These are phyloP conservation scores for Blastobotrys illinoisensis DNA, from an alignment of 1,139 yeast genomes.

Conservation along the genomic window DNA sequence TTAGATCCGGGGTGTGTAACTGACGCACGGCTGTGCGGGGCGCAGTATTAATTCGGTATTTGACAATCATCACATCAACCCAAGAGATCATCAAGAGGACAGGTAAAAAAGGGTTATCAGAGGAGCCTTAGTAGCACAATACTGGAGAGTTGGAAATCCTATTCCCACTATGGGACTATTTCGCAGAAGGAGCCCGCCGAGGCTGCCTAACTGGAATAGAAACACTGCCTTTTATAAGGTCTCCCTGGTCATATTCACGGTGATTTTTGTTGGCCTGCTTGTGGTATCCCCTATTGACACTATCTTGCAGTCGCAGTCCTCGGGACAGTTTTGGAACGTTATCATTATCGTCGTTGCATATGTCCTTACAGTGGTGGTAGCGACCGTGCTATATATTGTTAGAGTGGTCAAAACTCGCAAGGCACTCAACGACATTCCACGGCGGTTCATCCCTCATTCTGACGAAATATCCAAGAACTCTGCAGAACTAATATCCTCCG, in stretches of 20 bases:
- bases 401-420: constrained; percentile 57
- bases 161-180: background rate
- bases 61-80: background rate
- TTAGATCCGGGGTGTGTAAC: too few species aligned
- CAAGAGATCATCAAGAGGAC: background rate
- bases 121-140: background rate
- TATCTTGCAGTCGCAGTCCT: constrained; percentile 56
- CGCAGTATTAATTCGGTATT: background rate
- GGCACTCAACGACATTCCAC: constrained; percentile 69
- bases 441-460: constrained; percentile 62
- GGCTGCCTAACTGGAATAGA: background rate
- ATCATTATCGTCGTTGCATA: constrained; percentile 72
- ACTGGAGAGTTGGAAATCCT: background rate
- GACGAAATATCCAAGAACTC: constrained; percentile 56
- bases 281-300: constrained; percentile 73
- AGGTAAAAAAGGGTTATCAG: too few species aligned
- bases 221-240: constrained; percentile 43
- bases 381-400: constrained; percentile 43
- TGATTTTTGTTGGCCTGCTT: constrained; percentile 51
- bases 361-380: constrained; percentile 50
- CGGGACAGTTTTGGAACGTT: constrained; percentile 58
- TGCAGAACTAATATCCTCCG: constrained; percentile 39
- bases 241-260: constrained; percentile 47
- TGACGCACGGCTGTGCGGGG: background rate
- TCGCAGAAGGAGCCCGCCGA: background rate